Conservation (phyloP, 176 grass and related monocot genomes). For the Echinochloa phyllopogon region DNA sequence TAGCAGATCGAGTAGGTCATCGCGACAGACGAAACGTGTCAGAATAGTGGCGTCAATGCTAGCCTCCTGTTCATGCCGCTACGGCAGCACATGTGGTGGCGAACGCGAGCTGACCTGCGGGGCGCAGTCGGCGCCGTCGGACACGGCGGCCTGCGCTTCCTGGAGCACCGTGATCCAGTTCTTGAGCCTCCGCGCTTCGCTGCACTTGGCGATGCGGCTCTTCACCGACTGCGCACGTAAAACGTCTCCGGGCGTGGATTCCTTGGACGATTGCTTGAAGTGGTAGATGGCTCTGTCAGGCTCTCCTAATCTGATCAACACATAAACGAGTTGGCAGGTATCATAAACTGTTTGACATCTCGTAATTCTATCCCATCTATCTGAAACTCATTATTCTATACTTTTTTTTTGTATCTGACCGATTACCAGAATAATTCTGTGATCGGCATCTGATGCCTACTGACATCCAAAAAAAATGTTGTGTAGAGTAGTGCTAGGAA, state of each 20-base stretch:
- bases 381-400: not conserved
- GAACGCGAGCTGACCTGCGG: slow-evolving; percentile 63
- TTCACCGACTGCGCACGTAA: slow-evolving; percentile 65
- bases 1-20: slow-evolving; percentile 5
- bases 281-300: slow-evolving; percentile 81
- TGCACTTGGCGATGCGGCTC: slow-evolving; percentile 67
- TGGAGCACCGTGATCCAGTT: slow-evolving; percentile 80
- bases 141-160: slow-evolving; percentile 71
- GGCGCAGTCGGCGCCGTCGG: slow-evolving; percentile 76
- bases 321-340: not conserved
- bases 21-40: not conserved
- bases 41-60: not conserved
- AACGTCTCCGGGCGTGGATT: slow-evolving; percentile 50
- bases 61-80: not conserved
- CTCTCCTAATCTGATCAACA: slow-evolving; percentile 72
- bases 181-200: slow-evolving; percentile 70
- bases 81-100: not conserved
- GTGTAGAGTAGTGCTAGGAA: slow-evolving; percentile 11
- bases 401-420: no score
- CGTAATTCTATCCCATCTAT: not conserved
- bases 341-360: not conserved
- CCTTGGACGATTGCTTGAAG: slow-evolving; percentile 68
- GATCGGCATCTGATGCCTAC: slow-evolving; percentile 7
- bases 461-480: not conserved
- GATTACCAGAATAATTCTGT: not conserved